These are phyloP conservation scores for Dictyostelium firmibasis DNA, from an alignment of 78 protist genomes.

Conservation along the genomic window DNA sequence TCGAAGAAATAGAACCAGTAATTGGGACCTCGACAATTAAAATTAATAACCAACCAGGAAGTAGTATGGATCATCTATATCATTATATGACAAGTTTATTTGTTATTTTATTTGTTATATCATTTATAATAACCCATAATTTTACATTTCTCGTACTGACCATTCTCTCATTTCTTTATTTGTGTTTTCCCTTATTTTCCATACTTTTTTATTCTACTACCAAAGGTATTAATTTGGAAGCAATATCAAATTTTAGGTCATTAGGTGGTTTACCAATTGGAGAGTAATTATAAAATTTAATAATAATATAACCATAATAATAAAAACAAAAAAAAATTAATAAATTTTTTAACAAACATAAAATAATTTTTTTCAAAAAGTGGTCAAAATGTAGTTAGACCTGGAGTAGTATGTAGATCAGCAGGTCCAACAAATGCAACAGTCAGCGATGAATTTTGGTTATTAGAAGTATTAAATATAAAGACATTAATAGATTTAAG, in stretches of 20 bases:
- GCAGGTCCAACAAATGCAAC: constrained; percentile 73
- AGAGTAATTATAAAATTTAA: constrained; percentile 25
- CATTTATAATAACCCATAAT: neutral
- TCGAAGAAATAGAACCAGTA: constrained; percentile 65
- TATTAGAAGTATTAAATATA: constrained; percentile 31
- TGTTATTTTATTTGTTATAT: neutral
- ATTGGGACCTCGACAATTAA: constrained; percentile 34
- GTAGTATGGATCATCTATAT: neutral
- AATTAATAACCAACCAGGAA: neutral
- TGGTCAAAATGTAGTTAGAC: constrained; percentile 45
- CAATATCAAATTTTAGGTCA: constrained; percentile 60
- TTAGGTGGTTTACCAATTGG: constrained; percentile 69
- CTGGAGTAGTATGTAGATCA: constrained; percentile 57
- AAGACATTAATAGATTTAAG: constrained; percentile 67
- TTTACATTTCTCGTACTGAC: neutral
- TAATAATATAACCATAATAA: neutral
- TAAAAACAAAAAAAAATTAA: neutral
- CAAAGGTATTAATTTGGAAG: constrained; percentile 33
- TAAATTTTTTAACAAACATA: neutral
- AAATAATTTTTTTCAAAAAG: neutral
- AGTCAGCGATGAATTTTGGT: constrained; percentile 64
- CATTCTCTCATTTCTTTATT: neutral
- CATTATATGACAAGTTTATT: neutral
- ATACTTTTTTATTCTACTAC: neutral
- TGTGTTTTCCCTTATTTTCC: neutral